phyloP scores from a whole-genome alignment of 495 filamentous ascomycete genomes.

The Gamarada debralockiae region DNA sequence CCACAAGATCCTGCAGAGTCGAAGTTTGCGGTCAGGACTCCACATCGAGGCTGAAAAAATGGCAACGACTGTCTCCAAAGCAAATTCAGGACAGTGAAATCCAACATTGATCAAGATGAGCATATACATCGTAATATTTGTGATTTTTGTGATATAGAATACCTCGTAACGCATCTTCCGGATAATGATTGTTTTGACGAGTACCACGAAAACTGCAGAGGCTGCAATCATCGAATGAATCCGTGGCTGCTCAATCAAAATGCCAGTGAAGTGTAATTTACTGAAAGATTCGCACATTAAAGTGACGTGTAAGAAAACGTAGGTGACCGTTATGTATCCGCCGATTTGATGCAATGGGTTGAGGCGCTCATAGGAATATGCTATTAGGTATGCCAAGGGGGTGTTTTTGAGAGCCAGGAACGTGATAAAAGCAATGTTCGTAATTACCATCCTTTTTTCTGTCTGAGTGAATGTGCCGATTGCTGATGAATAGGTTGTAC shows the following conservation, averaged over 20 bases:
- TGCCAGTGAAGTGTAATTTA: slow-evolving; percentile 15
- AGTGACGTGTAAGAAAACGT: slow-evolving; percentile 39
- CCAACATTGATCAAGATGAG: slow-evolving; percentile 45
- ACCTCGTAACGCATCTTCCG: slow-evolving; percentile 47
- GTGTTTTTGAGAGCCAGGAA: slow-evolving; percentile 60
- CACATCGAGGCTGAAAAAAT: slow-evolving; percentile 45
- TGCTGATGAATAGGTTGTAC: slow-evolving; percentile 16
- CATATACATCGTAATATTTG: slow-evolving; percentile 48
- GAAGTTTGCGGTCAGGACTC: slow-evolving; percentile 47
- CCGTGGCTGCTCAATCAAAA: slow-evolving; percentile 36
- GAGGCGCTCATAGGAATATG: slow-evolving; percentile 57
- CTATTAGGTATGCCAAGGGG: slow-evolving; percentile 50
- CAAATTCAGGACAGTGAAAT: slow-evolving; percentile 47
- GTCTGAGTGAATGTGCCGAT: neutral
- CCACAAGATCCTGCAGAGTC: slow-evolving; percentile 39
- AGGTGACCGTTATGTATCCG: slow-evolving; percentile 49
- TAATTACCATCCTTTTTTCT: slow-evolving; percentile 44
- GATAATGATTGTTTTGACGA: slow-evolving; percentile 28
- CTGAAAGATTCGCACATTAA: slow-evolving; percentile 35
- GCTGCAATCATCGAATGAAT: slow-evolving; percentile 44
- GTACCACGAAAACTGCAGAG: slow-evolving; percentile 42
- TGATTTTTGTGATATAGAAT: slow-evolving; percentile 51
- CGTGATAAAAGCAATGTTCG: slow-evolving; percentile 50
- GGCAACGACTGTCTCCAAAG: slow-evolving; percentile 34
- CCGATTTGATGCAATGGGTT: slow-evolving; percentile 56